A percentile compares a stretch with the other conserved stretches of the same genome.
Conservation (phyloP, 371 early-diverging fungal species). For the Batrachochytrium dendrobatidis region DNA sequence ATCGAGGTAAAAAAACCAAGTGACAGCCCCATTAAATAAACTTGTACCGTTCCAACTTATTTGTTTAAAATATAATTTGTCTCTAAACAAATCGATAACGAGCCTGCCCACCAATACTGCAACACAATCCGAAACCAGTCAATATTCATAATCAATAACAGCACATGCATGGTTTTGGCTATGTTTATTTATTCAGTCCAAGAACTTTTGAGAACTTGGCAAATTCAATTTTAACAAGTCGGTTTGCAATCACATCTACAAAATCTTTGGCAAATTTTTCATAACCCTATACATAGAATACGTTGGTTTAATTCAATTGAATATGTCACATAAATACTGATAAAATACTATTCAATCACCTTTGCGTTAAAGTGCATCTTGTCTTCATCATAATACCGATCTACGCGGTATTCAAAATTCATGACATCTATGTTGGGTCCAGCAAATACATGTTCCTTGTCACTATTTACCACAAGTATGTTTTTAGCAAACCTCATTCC, state of each 20-base stretch:
- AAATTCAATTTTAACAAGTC: conserved; percentile 35
- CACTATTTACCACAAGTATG: not conserved
- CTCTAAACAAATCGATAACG: no score
- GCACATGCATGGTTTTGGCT: no score
- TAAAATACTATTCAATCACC: conserved; percentile 2
- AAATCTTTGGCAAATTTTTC: conserved; percentile 35
- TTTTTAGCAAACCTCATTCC: not conserved
- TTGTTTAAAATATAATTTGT: no score
- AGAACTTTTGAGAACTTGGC: conserved; percentile 19
- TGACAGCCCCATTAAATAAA: no score
- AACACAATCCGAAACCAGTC: no score
- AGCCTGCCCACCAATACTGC: no score
- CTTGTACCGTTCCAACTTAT: no score
- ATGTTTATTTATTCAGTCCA: no score
- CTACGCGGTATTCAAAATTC: conserved; percentile 27
- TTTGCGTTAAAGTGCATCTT: conserved; percentile 7
- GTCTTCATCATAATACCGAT: conserved; percentile 27
- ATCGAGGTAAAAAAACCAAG: no score
- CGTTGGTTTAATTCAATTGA: not conserved
- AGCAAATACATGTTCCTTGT: conserved; percentile 11
- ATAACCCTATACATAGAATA: conserved; percentile 26
- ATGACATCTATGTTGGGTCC: conserved; percentile 25
- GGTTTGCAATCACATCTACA: conserved; percentile 21
- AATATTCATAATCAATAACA: no score
- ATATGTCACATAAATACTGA: not conserved